Evolutionary conservation across 129 eudicot species (phyloP), one percentile per base, ranked within the genome.

Genomic region (Arctium lappa): DNA sequence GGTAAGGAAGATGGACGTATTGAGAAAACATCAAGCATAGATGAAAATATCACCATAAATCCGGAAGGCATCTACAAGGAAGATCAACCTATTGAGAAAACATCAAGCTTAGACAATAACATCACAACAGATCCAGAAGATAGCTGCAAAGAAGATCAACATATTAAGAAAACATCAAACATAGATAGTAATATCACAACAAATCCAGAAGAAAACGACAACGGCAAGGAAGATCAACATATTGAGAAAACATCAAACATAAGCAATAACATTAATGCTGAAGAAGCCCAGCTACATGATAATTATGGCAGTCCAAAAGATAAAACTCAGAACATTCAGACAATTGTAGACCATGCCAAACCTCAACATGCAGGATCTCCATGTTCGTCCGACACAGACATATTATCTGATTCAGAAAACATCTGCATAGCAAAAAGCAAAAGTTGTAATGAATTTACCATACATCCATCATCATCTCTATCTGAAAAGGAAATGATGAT

Each of bases 1-100:
- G 92, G 88, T 84, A 90, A 80, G 81, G 91, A 92, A 50, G 94
- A 89, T 50, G 87, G 80, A 65, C 90, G 89, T 75, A 75, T 92
- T 63, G 91, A 88, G 80, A 76, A 73, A 12, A 80, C 83, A 75
- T 37, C 79, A 80, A 31, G 86, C 90, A 15, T 91, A 89, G 93
- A 93, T 85, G 83, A 81, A 85, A 70, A 82, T 50, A 65, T 36
- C 86, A 66, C 79, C 48, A 56, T 74, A 70, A 50, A 72, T 76
- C 18, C 82, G 60, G 39, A 63, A 6, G 32, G 30, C 9, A 63
- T 3, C 63, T 53, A 53, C 22, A 53, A 2, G 63, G 22, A 53
- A 13, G 22, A 13, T 53, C 63, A 80, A 70, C 81, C 86, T 74
- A 80, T 90, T 36, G 92, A 88, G 81, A 75, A 73, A 32, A 86